Percentiles rank a stretch among this genome's conserved stretches.
phyloP scores from a whole-genome alignment of 169 alveolate species.

The Babesia divergens region DNA sequence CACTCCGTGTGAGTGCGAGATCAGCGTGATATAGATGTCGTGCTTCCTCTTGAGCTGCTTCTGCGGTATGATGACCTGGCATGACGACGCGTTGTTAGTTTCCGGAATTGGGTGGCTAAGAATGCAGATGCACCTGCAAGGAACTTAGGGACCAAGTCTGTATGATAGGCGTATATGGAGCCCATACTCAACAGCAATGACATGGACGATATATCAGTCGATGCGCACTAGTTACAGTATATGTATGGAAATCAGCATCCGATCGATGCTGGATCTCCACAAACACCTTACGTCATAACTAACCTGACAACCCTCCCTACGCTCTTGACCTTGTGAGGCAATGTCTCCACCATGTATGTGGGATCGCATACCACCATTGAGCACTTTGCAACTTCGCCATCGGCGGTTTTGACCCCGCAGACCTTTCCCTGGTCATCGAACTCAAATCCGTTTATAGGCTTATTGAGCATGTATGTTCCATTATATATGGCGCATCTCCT shows the following conservation, averaged over 20 bases:
- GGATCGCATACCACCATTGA: constrained; percentile 95
- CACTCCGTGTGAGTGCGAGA: constrained; percentile 91
- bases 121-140: constrained; percentile 91
- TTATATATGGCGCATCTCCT: constrained; percentile 95
- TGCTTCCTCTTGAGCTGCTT: constrained; percentile 89
- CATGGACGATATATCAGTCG: not conserved
- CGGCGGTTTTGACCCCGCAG: constrained; percentile 86
- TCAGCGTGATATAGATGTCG: constrained; percentile 93
- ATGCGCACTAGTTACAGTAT: not conserved
- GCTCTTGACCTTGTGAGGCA: constrained; percentile 69
- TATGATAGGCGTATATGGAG: too few species aligned
- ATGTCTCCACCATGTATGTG: constrained; percentile 78
- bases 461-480: constrained; percentile 95
- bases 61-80: constrained; percentile 94
- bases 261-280: too few species aligned
- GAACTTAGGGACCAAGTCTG: too few species aligned
- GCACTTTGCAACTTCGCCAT: constrained; percentile 89
- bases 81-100: constrained; percentile 90
- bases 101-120: constrained; percentile 93
- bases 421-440: constrained; percentile 90
- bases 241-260: too few species aligned
- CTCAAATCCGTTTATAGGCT: constrained; percentile 86
- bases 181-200: constrained; percentile 67
- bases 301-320: constrained; percentile 70
- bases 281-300: too few species aligned